Base-by-base conservation (phyloP, 352 stramenopile species). In the Phytophthora pinifolia region DNA sequence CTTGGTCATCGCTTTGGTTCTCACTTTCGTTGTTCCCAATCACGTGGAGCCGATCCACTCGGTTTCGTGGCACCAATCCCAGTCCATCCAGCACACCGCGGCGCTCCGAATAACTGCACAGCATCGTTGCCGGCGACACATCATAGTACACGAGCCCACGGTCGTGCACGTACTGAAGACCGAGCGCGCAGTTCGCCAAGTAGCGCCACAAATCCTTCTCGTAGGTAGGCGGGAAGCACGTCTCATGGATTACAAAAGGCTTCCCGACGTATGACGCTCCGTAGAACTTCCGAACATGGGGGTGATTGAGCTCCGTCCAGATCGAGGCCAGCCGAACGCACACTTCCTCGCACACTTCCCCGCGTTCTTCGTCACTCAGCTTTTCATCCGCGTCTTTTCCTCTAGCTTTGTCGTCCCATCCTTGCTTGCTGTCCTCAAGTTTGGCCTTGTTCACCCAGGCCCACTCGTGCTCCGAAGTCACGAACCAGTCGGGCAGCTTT, bases 91-190 rank as follows among this genome's bases (percentile, higher is more conserved):
- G 33, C 0, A 67, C 53, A 37, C 59, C 59, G 39, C 53, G 45
- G 9, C 59, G 59, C 12, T 67, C 59, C 6, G 59, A 63, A 43
- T 67, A 67, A 32, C 53, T 55, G 27, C 59, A 59, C 2, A 58
- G 46, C 0, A 67, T 37, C 6, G 59, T 63, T 17, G 51, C 15
- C 2, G 53, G 53, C 18, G 37, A 58, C 15, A 67, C 41, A 9
- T 59, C 54, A 6, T 67, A 54, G 20, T 72, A 67, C 10, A 69
- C 64, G 3, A 72, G 59, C 1, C 59, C 59, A 22, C 59, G 63
- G 29, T 72, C 63, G 20, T 72, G 63, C 1, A 72, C 50, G 20
- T 72, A 72, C 47, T 72, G 63, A n/a, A 72, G 53, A 30, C 63
- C 63, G 39, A 72, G 63, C 9, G 59, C 45, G 30, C 46, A 62